Conservation (phyloP, 2,329 filamentous ascomycete genomes). For the Pseudogymnoascus sp. region DNA sequence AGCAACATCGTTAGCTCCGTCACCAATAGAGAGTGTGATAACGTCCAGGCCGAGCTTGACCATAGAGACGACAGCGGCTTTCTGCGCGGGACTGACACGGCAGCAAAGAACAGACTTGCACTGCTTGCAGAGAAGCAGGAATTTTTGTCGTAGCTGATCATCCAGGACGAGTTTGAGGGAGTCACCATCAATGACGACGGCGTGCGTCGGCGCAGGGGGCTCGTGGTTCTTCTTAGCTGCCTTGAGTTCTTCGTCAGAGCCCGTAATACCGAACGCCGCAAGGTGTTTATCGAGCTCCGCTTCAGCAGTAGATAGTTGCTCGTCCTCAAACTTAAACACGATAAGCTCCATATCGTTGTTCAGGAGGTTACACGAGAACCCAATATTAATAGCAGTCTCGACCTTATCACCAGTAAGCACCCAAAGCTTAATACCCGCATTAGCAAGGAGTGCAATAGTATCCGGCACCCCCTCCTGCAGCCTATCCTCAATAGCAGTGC, state of each 20-base stretch:
- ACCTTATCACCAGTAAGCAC: constrained; percentile 97
- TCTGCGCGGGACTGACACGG: constrained; percentile 92
- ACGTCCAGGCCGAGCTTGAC: constrained; percentile 92
- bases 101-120: constrained; percentile 96
- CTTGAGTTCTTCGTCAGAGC: constrained; percentile 75
- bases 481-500: constrained; percentile 94
- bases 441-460: constrained; percentile 80
- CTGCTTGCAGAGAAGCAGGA: constrained; percentile 89
- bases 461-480: constrained; percentile 95
- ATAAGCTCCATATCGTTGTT: constrained; percentile 98
- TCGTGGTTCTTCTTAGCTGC: constrained; percentile 75
- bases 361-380: constrained; percentile 94
- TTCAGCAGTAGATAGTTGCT: constrained; percentile 49
- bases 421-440: constrained; percentile 97
- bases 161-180: constrained; percentile 81
- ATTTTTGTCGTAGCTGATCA: constrained; percentile 78
- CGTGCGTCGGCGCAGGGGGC: constrained; percentile 78
- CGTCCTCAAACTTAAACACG: constrained; percentile 75
- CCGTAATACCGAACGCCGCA: constrained; percentile 64
- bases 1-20: constrained; percentile 91
- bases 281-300: constrained; percentile 68
- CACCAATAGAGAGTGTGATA: constrained; percentile 89
- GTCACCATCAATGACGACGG: constrained; percentile 90
- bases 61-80: constrained; percentile 92
- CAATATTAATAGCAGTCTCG: constrained; percentile 98